These are phyloP conservation scores for Tricholoma terreum DNA, from an alignment of 768 basidiomycete species.

Conservation along the genomic window DNA sequence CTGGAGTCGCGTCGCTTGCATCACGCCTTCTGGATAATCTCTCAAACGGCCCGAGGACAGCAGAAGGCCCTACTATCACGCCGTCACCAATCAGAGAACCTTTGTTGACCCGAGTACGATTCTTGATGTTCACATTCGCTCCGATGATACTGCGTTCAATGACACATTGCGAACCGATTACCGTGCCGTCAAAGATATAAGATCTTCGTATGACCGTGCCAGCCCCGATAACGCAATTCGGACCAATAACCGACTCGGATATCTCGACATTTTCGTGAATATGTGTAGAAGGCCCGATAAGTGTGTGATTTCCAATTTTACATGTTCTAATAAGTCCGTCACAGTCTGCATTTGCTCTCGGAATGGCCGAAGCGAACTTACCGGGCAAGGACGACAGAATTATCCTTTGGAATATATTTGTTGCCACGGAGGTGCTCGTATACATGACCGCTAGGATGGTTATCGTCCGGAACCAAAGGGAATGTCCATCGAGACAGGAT, in stretches of 20 bases:
- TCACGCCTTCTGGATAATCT: slow-evolving; percentile 59
- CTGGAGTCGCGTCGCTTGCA: slow-evolving; percentile 29
- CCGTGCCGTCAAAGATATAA: slow-evolving; percentile 80
- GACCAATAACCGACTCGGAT: slow-evolving; percentile 73
- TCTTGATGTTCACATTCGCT: slow-evolving; percentile 65
- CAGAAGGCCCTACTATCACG: slow-evolving; percentile 75
- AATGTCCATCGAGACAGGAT: slow-evolving; percentile 93
- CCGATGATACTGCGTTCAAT: slow-evolving; percentile 83
- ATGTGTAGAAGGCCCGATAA: slow-evolving; percentile 78
- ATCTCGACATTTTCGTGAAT: slow-evolving; percentile 68
- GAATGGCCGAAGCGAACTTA: slow-evolving; percentile 29
- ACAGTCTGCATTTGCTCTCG: not conserved
- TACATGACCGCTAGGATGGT: slow-evolving; percentile 74
- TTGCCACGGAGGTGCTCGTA: slow-evolving; percentile 90
- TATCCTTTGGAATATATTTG: slow-evolving; percentile 81
- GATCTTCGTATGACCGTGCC: slow-evolving; percentile 67
- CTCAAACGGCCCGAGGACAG: slow-evolving; percentile 63
- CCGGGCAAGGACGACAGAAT: slow-evolving; percentile 81
- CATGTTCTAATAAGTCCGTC: slow-evolving; percentile 57
- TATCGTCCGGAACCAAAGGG: slow-evolving; percentile 93
- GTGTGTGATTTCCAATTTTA: slow-evolving; percentile 74
- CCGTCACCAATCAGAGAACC: slow-evolving; percentile 84
- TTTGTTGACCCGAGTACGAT: slow-evolving; percentile 59
- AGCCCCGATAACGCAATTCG: slow-evolving; percentile 68
- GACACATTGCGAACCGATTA: slow-evolving; percentile 67